Conservation (phyloP, 208 protist genomes). For the Crithidia fasciculata region DNA sequence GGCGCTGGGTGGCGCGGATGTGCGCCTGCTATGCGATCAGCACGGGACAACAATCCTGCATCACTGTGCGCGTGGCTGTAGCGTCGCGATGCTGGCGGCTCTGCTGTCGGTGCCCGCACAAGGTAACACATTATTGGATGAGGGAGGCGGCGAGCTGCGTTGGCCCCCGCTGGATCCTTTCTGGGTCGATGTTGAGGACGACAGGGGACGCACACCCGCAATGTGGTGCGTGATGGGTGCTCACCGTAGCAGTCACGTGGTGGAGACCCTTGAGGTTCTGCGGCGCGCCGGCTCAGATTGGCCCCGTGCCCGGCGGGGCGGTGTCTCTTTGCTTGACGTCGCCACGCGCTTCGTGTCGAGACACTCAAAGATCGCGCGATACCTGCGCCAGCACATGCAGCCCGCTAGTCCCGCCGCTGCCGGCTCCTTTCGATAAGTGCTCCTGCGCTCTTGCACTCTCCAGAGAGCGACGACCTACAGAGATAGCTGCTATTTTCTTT, state of each 20-base stretch:
- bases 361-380: slow-evolving; percentile 33
- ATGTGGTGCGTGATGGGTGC: slow-evolving; percentile 57
- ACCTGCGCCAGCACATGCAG: slow-evolving; percentile 15
- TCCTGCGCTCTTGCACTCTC: slow-evolving; percentile 1
- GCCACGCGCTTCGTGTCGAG: slow-evolving; percentile 23
- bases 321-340: slow-evolving; percentile 34
- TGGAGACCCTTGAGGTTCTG: slow-evolving; percentile 44
- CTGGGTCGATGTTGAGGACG: slow-evolving; percentile 51
- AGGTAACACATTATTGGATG: neutral
- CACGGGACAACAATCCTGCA: slow-evolving; percentile 55
- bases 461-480: neutral
- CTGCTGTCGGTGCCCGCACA: slow-evolving; percentile 27
- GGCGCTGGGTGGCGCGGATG: slow-evolving; percentile 16
- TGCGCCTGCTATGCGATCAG: slow-evolving; percentile 32
- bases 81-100: slow-evolving; percentile 23
- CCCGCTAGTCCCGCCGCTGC: neutral
- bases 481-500: neutral
- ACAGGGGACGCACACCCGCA: slow-evolving; percentile 44
- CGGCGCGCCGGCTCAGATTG: slow-evolving; percentile 50
- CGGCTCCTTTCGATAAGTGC: neutral
- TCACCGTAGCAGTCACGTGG: slow-evolving; percentile 7
- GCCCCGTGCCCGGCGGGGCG: slow-evolving; percentile 28
- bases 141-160: neutral
- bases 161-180: slow-evolving; percentile 23
- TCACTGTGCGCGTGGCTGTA: slow-evolving; percentile 54